Evolutionary conservation across 2,329 filamentous ascomycete species (phyloP).

Genomic region (Aureobasidium lini): DNA sequence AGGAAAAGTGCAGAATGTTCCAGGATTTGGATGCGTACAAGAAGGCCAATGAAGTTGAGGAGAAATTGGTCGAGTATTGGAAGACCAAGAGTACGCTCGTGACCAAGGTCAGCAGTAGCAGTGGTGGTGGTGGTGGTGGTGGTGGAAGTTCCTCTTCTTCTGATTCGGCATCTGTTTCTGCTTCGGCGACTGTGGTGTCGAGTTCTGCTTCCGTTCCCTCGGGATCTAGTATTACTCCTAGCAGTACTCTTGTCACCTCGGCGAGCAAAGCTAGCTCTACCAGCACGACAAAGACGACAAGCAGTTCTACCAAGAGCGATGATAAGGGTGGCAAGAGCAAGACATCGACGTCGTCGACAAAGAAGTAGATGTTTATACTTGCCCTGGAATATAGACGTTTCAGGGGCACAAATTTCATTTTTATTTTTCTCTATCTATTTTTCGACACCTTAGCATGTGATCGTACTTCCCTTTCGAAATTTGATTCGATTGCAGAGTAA

Average conservation of each 20-base stretch:
- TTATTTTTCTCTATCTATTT: background rate
- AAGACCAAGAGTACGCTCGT: background rate
- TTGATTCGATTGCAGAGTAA: no score
- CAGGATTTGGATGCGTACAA: conserved; percentile 27
- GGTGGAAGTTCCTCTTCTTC: background rate
- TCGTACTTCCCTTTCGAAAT: no score
- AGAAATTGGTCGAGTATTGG: conserved; percentile 25
- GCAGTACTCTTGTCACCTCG: background rate
- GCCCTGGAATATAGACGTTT: background rate
- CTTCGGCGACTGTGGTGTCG: background rate
- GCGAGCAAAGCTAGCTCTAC: background rate
- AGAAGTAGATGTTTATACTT: background rate
- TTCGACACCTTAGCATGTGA: no score
- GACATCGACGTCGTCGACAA: background rate
- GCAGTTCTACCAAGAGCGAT: background rate
- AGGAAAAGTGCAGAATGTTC: conserved; percentile 26
- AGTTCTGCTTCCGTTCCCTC: background rate
- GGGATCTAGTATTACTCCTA: background rate
- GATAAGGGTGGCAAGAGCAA: background rate
- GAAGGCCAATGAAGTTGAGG: conserved; percentile 20
- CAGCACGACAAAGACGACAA: background rate
- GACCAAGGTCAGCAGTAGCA: background rate
- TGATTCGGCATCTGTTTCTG: background rate
- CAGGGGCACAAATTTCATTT: no score
- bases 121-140: background rate